These are phyloP conservation scores for Salvia rosmarinus DNA, from an alignment of 257 asterid species.

Conservation along the genomic window DNA sequence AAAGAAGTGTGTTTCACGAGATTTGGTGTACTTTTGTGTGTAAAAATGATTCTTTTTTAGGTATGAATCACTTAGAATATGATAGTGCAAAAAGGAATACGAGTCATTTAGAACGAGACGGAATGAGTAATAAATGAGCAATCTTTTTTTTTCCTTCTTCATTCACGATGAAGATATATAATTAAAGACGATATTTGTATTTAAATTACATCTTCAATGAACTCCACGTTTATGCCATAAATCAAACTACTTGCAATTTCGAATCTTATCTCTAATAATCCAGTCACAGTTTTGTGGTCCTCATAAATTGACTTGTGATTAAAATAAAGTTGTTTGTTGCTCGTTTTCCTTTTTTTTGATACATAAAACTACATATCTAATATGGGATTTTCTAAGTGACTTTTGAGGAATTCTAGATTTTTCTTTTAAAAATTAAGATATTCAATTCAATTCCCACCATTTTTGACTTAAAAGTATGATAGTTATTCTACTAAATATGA, in stretches of 20 bases:
- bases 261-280: conserved; percentile 27
- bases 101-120: too few relatives aligned
- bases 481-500: not conserved
- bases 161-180: too few relatives aligned
- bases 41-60: too few relatives aligned
- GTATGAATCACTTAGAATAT: too few relatives aligned
- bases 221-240: not conserved
- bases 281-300: conserved; percentile 38
- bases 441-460: not conserved
- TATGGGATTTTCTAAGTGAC: conserved; percentile 5
- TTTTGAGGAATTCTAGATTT: conserved; percentile 6
- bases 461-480: not conserved
- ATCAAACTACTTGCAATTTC: conserved; percentile 11
- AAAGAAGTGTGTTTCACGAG: too few relatives aligned
- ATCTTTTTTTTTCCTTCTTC: too few relatives aligned
- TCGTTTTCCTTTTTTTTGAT: not conserved
- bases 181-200: too few relatives aligned
- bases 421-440: not conserved
- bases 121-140: too few relatives aligned
- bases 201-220: too few relatives aligned
- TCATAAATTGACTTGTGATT: conserved; percentile 22
- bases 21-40: too few relatives aligned
- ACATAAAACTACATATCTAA: conserved; percentile 7
- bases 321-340: not conserved
- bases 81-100: too few relatives aligned